phyloP scores from a whole-genome alignment of 2,329 filamentous ascomycete genomes.

The Colletotrichum noveboracense region DNA sequence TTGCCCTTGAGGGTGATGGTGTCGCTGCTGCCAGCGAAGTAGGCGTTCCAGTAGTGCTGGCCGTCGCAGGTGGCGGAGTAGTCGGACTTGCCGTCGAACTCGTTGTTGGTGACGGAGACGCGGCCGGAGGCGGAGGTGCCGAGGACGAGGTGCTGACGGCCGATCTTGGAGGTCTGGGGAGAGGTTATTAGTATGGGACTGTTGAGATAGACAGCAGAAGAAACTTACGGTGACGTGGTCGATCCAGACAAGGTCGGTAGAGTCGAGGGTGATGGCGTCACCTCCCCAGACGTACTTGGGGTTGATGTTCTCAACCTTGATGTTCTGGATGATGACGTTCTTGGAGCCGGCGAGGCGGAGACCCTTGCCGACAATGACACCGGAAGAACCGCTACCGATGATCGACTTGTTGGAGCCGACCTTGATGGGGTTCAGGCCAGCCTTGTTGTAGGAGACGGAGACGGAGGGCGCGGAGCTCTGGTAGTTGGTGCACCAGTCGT shows the following conservation, averaged over 20 bases:
- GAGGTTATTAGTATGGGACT: background rate
- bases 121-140: conserved; percentile 57
- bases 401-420: conserved; percentile 64
- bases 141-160: conserved; percentile 65
- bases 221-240: conserved; percentile 50
- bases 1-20: conserved; percentile 64
- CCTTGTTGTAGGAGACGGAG: conserved; percentile 54
- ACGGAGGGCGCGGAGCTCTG: conserved; percentile 54
- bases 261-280: conserved; percentile 59
- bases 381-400: conserved; percentile 55
- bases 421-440: conserved; percentile 53
- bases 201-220: too few relatives aligned
- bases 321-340: conserved; percentile 64
- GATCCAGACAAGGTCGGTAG: conserved; percentile 52
- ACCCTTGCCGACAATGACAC: conserved; percentile 64
- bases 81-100: conserved; percentile 58
- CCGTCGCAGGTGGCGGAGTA: conserved; percentile 64
- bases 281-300: conserved; percentile 64
- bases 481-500: conserved; percentile 60
- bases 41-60: conserved; percentile 65
- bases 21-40: conserved; percentile 61
- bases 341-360: conserved; percentile 50
- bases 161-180: conserved; percentile 54
- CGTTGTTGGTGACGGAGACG: conserved; percentile 64
- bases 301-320: conserved; percentile 38